A percentile compares a stretch with the other conserved stretches of the same genome.
These are phyloP conservation scores for Sporothrix brunneoviolacea DNA, from an alignment of 2,329 filamentous ascomycete genomes.

Conservation along the genomic window DNA sequence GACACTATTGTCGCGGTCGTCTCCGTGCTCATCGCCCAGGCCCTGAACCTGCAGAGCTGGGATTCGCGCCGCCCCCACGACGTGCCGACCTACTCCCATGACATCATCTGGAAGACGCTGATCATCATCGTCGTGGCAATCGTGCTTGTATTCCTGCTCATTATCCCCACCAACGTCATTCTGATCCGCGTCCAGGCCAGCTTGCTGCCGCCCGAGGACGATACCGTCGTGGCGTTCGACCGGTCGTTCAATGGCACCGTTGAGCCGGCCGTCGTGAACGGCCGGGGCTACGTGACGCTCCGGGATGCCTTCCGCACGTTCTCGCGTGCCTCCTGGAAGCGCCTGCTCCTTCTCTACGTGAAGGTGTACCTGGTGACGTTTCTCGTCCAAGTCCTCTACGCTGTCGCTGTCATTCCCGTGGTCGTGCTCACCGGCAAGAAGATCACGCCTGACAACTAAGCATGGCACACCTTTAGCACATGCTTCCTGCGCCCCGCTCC, in stretches of 20 bases:
- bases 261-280: conserved; percentile 66
- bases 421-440: conserved; percentile 35
- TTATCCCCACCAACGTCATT: conserved; percentile 70
- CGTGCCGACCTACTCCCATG: conserved; percentile 31
- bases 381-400: conserved; percentile 40
- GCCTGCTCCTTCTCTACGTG: conserved; percentile 66
- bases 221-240: conserved; percentile 86
- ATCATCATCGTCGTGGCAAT: conserved; percentile 40
- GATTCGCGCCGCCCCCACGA: conserved; percentile 30
- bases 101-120: conserved; percentile 39
- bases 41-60: conserved; percentile 40
- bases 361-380: conserved; percentile 60
- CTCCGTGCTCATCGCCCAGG: conserved; percentile 39
- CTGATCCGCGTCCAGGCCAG: conserved; percentile 81
- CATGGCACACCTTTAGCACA: too few relatives aligned
- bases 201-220: conserved; percentile 71
- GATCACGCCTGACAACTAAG: conserved; percentile 22
- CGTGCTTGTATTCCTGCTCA: conserved; percentile 51
- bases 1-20: conserved; percentile 43
- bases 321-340: conserved; percentile 61
- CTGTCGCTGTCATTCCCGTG: conserved; percentile 45
- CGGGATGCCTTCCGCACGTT: conserved; percentile 75
- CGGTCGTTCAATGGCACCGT: conserved; percentile 74
- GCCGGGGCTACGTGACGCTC: conserved; percentile 63
- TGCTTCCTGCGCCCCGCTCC: too few relatives aligned